phyloP scores from a whole-genome alignment of 2,329 filamentous ascomycete genomes.

The Calonectria leucothoes region DNA sequence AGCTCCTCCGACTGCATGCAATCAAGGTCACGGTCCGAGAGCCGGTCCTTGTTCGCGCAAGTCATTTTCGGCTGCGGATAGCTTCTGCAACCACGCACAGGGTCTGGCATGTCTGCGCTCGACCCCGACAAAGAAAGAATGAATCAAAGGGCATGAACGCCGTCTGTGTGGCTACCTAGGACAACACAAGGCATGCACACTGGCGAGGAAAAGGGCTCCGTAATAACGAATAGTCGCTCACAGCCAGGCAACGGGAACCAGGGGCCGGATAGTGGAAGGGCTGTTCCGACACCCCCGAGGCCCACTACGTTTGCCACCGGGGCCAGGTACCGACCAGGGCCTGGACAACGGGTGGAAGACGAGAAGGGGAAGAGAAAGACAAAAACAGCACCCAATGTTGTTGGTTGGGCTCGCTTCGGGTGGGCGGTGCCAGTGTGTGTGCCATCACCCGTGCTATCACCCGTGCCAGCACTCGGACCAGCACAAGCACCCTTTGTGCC shows the following conservation, averaged over 20 bases:
- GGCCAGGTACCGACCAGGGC: conserved; percentile 33
- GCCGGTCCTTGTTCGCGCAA: background rate
- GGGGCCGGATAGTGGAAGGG: conserved; percentile 37
- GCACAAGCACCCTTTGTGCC: background rate
- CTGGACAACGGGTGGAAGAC: background rate
- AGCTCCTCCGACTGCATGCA: background rate
- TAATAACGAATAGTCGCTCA: conserved; percentile 8
- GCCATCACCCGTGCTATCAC: background rate
- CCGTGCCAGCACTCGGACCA: background rate
- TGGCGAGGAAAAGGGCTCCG: background rate
- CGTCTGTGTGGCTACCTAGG: background rate
- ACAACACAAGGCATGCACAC: background rate
- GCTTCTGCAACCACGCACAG: background rate
- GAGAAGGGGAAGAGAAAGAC: background rate
- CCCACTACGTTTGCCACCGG: conserved; percentile 32
- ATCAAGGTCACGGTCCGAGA: background rate
- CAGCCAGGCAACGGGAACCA: conserved; percentile 42
- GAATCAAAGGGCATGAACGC: background rate
- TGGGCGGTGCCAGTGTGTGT: background rate
- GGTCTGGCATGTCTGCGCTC: conserved; percentile 3
- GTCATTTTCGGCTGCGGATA: background rate
- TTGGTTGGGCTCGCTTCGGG: conserved; percentile 12
- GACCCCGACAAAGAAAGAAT: background rate
- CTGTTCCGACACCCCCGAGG: conserved; percentile 27
- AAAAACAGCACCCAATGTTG: background rate